These are phyloP conservation scores for Kwoniella newhampshirensis DNA, from an alignment of 768 basidiomycete species.

Conservation along the genomic window DNA sequence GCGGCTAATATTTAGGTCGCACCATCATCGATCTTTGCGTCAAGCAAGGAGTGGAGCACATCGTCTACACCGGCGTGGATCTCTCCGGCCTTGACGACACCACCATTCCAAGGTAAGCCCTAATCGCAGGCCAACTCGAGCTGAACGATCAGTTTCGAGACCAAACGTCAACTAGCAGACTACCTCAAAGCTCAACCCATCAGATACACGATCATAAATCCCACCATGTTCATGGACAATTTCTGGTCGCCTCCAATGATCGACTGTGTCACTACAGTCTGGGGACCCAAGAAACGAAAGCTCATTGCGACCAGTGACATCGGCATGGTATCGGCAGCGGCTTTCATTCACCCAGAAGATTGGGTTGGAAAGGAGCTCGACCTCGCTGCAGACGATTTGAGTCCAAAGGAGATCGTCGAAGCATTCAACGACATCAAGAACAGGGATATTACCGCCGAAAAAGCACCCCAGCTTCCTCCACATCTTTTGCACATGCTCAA, in stretches of 20 bases:
- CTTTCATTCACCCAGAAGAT: conserved; percentile 12
- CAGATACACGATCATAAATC: too few species aligned
- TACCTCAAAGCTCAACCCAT: too few species aligned
- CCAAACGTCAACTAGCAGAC: too few species aligned
- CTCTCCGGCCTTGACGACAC: conserved; percentile 9
- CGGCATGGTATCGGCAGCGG: conserved; percentile 11
- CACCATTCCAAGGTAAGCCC: conserved; percentile 9
- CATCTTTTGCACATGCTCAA: too few species aligned
- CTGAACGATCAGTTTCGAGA: too few species aligned
- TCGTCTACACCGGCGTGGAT: conserved; percentile 24
- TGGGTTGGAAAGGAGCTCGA: conserved; percentile 10
- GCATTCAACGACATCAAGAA: too few species aligned
- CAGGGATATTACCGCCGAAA: too few species aligned
- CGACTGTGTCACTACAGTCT: too few species aligned
- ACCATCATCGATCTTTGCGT: conserved; percentile 18
- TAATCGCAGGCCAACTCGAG: background rate
- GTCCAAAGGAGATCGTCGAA: conserved; percentile 11
- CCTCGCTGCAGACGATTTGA: conserved; percentile 16
- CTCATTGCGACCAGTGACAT: conserved; percentile 16
- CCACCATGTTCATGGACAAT: too few species aligned
- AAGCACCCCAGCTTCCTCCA: too few species aligned
- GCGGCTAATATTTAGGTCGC: conserved; percentile 4
- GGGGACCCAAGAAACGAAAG: conserved; percentile 14
- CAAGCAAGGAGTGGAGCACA: conserved; percentile 20
- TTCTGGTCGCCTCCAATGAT: too few species aligned